Conservation (phyloP, 2,329 filamentous ascomycete species). For the Botrytis fabae region DNA sequence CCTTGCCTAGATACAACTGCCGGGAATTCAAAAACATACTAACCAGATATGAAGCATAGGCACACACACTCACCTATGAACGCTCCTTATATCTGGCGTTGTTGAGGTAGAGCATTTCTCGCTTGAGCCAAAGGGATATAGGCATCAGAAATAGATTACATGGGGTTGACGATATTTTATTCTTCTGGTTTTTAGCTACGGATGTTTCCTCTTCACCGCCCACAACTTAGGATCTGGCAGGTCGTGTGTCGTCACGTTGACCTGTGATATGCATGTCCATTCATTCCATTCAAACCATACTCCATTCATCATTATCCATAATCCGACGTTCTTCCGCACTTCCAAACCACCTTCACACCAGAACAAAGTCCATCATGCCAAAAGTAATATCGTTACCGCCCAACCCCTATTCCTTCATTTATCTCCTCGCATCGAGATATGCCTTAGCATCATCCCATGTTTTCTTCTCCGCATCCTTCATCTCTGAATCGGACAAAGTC, state of each 20-base stretch:
- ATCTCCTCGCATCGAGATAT: constrained; percentile 47
- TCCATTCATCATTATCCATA: not conserved
- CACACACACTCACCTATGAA: not conserved
- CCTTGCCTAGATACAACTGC: not conserved
- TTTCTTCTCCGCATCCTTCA: constrained; percentile 50
- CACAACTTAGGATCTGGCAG: not conserved
- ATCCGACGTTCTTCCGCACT: not conserved
- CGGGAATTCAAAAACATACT: not conserved
- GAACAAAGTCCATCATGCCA: not conserved
- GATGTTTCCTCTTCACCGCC: not conserved
- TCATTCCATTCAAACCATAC: not conserved
- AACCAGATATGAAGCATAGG: not conserved
- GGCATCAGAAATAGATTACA: not conserved
- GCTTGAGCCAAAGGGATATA: not conserved
- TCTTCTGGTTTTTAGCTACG: not conserved
- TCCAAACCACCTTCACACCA: not conserved
- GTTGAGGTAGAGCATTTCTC: not conserved
- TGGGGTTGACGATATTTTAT: constrained; percentile 2
- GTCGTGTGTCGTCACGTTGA: not conserved
- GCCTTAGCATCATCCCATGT: constrained; percentile 57
- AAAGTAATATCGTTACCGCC: constrained; percentile 31
- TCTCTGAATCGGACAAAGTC: constrained; percentile 51
- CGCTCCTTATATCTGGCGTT: not conserved
- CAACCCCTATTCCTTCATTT: constrained; percentile 31
- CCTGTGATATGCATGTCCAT: not conserved